Conservation (phyloP, 1,139 yeast genomes). For the Ogataea hybrid region DNA sequence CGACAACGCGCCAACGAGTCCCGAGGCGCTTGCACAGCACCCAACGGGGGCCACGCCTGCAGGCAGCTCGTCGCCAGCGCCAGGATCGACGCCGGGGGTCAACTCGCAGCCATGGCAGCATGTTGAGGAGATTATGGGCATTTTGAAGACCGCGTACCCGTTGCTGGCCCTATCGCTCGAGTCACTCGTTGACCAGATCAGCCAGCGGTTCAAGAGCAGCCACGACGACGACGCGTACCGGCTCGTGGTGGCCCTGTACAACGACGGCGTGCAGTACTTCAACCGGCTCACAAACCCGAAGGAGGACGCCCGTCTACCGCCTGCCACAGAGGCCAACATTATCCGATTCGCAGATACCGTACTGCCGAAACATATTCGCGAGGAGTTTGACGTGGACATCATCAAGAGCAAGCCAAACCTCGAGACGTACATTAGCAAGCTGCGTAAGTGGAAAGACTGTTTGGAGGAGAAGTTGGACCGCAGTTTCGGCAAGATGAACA, state of each 20-base stretch:
- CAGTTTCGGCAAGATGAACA: conserved; percentile 68
- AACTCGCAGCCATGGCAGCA: conserved; percentile 87
- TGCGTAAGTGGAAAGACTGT: conserved; percentile 91
- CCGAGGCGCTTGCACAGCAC: conserved; percentile 5
- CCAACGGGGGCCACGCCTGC: conserved; percentile 4
- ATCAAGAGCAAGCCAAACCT: conserved; percentile 85
- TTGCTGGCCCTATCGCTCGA: conserved; percentile 88
- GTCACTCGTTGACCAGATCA: conserved; percentile 92
- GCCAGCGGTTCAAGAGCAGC: conserved; percentile 89
- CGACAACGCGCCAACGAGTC: conserved; percentile 2
- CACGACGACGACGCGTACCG: conserved; percentile 97
- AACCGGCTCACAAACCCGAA: conserved; percentile 83
- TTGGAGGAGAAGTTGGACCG: conserved; percentile 90
- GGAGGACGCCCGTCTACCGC: conserved; percentile 85
- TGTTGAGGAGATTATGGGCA: conserved; percentile 93
- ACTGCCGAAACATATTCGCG: conserved; percentile 82
- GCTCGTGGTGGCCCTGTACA: conserved; percentile 83
- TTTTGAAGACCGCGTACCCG: conserved; percentile 94
- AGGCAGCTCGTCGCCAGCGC: conserved; percentile 18
- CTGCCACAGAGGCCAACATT: conserved; percentile 88
- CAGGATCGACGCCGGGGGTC: conserved; percentile 22
- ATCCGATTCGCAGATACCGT: conserved; percentile 92
- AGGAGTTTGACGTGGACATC: conserved; percentile 91
- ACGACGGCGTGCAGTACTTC: conserved; percentile 89
- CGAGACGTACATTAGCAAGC: conserved; percentile 78